Conservation (phyloP, 306 rosid species). For the Luffa acutangula region DNA sequence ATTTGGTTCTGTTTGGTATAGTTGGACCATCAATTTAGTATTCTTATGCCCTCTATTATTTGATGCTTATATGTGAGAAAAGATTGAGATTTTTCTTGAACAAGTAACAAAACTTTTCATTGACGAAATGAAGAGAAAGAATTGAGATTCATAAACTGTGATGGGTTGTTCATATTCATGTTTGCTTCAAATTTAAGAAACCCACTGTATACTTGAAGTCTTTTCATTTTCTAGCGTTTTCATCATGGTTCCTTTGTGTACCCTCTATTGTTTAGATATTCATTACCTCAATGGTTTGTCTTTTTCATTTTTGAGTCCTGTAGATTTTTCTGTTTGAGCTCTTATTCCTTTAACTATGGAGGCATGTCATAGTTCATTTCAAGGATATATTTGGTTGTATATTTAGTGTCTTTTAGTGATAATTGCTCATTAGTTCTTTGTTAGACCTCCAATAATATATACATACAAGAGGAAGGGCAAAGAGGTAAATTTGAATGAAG, state of each 20-base stretch:
- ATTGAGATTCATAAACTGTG: neutral
- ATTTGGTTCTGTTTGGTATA: neutral
- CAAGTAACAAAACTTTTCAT: too few species aligned
- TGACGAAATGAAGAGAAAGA: neutral
- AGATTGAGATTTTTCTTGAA: neutral
- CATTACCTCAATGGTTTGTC: neutral
- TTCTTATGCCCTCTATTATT: neutral
- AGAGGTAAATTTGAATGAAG: too few species aligned
- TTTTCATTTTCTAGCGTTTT: neutral
- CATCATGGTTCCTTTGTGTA: neutral
- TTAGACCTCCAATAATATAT: too few species aligned
- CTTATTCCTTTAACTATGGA: neutral
- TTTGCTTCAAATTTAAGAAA: neutral
- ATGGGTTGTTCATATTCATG: neutral
- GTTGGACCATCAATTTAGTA: neutral
- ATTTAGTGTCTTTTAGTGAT: neutral
- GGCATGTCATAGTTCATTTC: neutral
- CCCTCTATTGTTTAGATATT: neutral
- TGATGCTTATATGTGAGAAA: neutral
- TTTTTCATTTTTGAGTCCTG: neutral
- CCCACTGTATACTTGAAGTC: neutral
- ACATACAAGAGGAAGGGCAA: too few species aligned
- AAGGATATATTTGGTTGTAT: neutral
- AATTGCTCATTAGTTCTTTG: neutral
- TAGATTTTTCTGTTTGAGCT: neutral